phyloP scores from a whole-genome alignment of 306 rosid species.

The Dryas drummondii region DNA sequence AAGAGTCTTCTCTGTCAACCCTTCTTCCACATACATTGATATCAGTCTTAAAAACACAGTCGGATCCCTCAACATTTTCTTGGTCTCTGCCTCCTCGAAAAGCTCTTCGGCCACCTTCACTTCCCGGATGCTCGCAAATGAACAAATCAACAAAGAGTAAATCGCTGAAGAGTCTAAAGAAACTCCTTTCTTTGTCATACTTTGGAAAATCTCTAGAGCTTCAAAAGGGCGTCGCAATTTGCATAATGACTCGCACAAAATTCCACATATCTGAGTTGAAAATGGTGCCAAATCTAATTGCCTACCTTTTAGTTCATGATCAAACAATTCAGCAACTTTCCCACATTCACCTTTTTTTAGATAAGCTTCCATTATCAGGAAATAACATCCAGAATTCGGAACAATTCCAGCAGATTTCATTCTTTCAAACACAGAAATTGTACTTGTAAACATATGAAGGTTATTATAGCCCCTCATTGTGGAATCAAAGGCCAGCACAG shows the following conservation, averaged over 20 bases:
- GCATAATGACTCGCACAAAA: conserved; percentile 47
- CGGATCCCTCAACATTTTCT: conserved; percentile 50
- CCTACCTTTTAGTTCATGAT: conserved; percentile 34
- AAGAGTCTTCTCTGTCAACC: conserved; percentile 54
- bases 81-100: conserved; percentile 47
- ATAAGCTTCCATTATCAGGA: conserved; percentile 58
- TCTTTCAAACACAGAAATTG: conserved; percentile 35
- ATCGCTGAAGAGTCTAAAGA: conserved; percentile 31
- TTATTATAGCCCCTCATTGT: conserved; percentile 61
- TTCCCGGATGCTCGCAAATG: conserved; percentile 44
- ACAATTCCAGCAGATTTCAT: conserved; percentile 35
- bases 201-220: conserved; percentile 56
- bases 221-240: conserved; percentile 52
- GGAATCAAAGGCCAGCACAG: conserved; percentile 44
- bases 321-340: conserved; percentile 45
- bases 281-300: conserved; percentile 25
- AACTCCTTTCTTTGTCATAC: conserved; percentile 39
- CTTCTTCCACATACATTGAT: conserved; percentile 65
- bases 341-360: conserved; percentile 41
- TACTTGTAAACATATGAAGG: conserved; percentile 69
- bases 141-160: conserved; percentile 57
- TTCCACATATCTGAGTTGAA: conserved; percentile 40
- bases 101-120: conserved; percentile 54
- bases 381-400: conserved; percentile 47
- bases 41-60: conserved; percentile 50